phyloP scores from a whole-genome alignment of 2,329 filamentous ascomycete genomes.

The Purpureocillium takamizusanense region DNA sequence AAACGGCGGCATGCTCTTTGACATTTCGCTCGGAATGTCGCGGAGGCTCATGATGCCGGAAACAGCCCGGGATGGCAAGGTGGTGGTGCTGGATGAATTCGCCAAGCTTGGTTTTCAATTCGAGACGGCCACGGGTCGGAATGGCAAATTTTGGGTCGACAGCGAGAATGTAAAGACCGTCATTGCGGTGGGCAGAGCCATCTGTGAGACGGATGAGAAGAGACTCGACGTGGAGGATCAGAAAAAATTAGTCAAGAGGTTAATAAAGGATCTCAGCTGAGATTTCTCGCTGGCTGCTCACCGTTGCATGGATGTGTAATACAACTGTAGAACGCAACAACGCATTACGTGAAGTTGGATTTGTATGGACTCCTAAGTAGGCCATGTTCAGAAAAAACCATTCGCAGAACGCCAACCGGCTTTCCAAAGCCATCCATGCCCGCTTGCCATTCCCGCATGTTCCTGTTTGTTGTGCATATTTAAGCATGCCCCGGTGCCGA shows the following conservation, averaged over 20 bases:
- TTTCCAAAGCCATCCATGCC: no score
- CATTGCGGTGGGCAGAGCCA: slow-evolving; percentile 67
- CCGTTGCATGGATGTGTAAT: no score
- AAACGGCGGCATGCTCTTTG: slow-evolving; percentile 77
- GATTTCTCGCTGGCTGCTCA: neutral
- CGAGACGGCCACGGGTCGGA: slow-evolving; percentile 87
- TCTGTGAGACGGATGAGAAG: slow-evolving; percentile 68
- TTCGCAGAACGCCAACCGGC: no score
- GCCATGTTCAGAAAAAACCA: no score
- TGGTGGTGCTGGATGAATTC: slow-evolving; percentile 72
- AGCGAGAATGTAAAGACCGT: slow-evolving; percentile 65
- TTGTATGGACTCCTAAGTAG: no score
- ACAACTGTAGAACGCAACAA: no score
- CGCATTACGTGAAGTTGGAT: no score
- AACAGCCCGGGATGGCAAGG: slow-evolving; percentile 49
- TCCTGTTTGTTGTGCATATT: no score
- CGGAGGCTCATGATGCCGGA: slow-evolving; percentile 63
- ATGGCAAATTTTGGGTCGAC: slow-evolving; percentile 88
- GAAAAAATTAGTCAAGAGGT: slow-evolving; percentile 58
- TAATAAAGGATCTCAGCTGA: slow-evolving; percentile 51
- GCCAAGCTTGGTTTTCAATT: slow-evolving; percentile 71
- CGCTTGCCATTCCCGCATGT: no score
- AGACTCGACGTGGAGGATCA: slow-evolving; percentile 56
- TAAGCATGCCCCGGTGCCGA: neutral
- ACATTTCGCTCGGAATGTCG: slow-evolving; percentile 73